A percentile compares a stretch with the other conserved stretches of the same genome.
phyloP scores from a whole-genome alignment of 495 filamentous ascomycete genomes.

The Penicillium waksmanii region DNA sequence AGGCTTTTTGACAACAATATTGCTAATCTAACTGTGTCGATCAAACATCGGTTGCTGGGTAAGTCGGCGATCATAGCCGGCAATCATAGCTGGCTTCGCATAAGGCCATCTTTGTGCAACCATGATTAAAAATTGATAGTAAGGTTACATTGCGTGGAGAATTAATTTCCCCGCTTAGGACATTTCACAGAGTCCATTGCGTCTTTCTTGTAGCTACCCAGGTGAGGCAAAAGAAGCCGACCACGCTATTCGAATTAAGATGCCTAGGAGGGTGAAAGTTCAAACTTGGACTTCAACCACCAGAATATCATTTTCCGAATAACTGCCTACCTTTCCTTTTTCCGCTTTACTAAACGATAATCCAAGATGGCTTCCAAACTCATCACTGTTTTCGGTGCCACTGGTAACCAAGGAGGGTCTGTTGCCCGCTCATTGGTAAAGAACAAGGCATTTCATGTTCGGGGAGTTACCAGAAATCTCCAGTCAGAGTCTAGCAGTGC shows the following conservation, averaged over 20 bases:
- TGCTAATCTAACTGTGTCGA: too few relatives aligned
- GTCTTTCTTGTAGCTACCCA: too few relatives aligned
- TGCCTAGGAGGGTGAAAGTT: neutral
- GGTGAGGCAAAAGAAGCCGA: neutral
- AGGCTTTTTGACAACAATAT: neutral
- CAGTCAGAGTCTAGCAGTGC: constrained; percentile 42
- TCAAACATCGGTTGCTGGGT: too few relatives aligned
- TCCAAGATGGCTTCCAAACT: constrained; percentile 10
- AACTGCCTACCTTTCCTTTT: neutral
- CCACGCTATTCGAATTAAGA: neutral
- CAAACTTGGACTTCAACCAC: too few relatives aligned
- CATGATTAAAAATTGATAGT: too few relatives aligned
- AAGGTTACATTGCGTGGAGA: neutral
- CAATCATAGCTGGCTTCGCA: too few relatives aligned
- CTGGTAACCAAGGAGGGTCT: constrained; percentile 49
- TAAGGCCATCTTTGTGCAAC: too few relatives aligned
- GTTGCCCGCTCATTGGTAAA: constrained; percentile 39
- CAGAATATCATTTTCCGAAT: too few relatives aligned
- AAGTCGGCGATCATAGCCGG: too few relatives aligned
- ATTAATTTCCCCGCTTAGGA: neutral
- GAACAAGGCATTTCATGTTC: constrained; percentile 38
- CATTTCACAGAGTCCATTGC: neutral
- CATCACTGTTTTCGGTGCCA: constrained; percentile 30
- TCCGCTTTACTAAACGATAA: neutral
- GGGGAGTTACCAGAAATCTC: constrained; percentile 44